Base-by-base conservation (phyloP, 768 basidiomycete species). In the Macrolepiota albuminosa region DNA sequence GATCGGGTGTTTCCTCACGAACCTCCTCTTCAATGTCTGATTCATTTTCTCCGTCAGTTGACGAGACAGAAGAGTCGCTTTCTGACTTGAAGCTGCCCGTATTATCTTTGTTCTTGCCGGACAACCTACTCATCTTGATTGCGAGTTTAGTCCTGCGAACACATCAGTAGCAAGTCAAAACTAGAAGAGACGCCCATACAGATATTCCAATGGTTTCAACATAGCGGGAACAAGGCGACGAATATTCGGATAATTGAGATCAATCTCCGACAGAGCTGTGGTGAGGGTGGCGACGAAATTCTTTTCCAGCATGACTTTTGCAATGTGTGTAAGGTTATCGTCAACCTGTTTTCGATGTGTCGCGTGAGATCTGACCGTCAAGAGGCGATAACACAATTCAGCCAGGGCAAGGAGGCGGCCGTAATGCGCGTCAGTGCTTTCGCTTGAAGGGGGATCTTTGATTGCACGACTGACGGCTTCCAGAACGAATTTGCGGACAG, bases 251-350 rank as follows among this genome's bases (percentile, higher is more conserved):
- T 93, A 98, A 69, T 97, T 97, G 42, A 98, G 83, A 68, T 99
- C 97, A 45, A 96, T 86, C 56, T 99, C 97, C 5, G 91, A 87
- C 18, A 98, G 79, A 11, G 94, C 89, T 46, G 79, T 88, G 0
- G 97, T 98, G 39, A 99, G 76, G 1, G 88, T 87, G 4, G 89
- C 82, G 16, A 98, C 97, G 63, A 93, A 95, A 69, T 92, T 92
- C 78, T 98, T 98, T 79, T 99, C 97, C 54, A 99, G 75, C 97
- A 99, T 99, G 63, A 95, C 83, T 76, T 98, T 98, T 24, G 96
- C 94, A 55, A 98, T 83, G 62, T 97, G 95, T 8, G 95, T 88
- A 4, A 89, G 88, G n/a, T 81, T 81, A 53, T 94, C 96, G 49
- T 85, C 86, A 58, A 81, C 78, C 43, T 79, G 76, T 63, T 81